Conservation (phyloP, 2,329 filamentous ascomycete species). For the Aspergillus ochraceus region DNA sequence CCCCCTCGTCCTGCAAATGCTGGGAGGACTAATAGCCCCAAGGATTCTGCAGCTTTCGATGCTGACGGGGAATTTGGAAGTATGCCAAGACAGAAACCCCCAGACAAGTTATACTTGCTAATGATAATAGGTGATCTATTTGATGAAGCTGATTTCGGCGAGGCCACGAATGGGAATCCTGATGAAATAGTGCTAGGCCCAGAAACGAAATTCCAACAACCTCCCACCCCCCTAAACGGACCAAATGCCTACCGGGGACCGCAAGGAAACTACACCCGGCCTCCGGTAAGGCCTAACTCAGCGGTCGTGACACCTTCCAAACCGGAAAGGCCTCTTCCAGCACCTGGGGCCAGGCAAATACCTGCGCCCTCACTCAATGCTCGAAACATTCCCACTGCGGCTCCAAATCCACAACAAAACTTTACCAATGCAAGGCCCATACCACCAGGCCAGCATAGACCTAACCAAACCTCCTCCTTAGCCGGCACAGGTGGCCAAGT, state of each 20-base stretch:
- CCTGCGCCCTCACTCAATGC: conserved; percentile 21
- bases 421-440: conserved; percentile 19
- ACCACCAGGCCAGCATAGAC: conserved; percentile 18
- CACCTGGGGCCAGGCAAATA: conserved; percentile 21
- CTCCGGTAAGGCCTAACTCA: conserved; percentile 21
- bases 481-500: conserved; percentile 17
- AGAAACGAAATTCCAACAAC: conserved; percentile 29
- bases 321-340: conserved; percentile 31
- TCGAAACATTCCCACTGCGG: conserved; percentile 21
- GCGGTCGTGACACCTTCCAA: conserved; percentile 40
- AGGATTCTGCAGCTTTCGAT: conserved; percentile 33
- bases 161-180: conserved; percentile 68
- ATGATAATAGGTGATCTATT: conserved; percentile 57
- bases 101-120: conserved; percentile 13
- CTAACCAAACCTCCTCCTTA: conserved; percentile 11
- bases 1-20: conserved; percentile 27
- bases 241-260: conserved; percentile 23
- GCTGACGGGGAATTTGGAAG: conserved; percentile 46
- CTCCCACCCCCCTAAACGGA: conserved; percentile 24
- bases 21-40: conserved; percentile 31
- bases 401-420: conserved; percentile 18
- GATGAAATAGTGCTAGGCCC: conserved; percentile 68
- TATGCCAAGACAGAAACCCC: conserved; percentile 21
- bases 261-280: conserved; percentile 16
- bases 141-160: conserved; percentile 74